These are phyloP conservation scores for Corniculantispora saksenae DNA, from an alignment of 2,329 filamentous ascomycete genomes.

Conservation along the genomic window DNA sequence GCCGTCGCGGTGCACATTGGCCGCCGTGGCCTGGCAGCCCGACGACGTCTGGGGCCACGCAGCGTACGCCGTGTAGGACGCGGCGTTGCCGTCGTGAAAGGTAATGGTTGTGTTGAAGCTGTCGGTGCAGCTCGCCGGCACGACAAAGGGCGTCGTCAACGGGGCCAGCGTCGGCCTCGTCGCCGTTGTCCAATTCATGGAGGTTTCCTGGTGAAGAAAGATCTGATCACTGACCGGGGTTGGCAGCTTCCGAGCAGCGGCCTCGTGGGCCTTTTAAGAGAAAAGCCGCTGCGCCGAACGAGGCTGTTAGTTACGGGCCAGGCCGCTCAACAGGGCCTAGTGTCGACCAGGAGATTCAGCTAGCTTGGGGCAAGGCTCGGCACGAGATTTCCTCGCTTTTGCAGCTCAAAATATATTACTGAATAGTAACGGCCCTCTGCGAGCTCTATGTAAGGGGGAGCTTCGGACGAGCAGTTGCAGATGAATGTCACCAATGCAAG, in stretches of 20 bases:
- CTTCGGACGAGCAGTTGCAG: no score
- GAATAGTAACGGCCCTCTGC: no score
- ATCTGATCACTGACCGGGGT: not conserved
- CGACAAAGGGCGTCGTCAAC: constrained; percentile 4
- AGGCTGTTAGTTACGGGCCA: not conserved
- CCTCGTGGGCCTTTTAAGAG: not conserved
- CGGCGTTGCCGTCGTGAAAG: not conserved
- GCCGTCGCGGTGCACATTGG: constrained; percentile 8
- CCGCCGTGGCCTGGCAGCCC: not conserved
- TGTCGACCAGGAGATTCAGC: not conserved
- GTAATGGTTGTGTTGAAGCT: constrained; percentile 4
- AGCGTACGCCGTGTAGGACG: not conserved
- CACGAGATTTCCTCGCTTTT: not conserved
- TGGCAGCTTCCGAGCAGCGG: not conserved
- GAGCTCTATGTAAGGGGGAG: no score
- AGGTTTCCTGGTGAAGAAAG: not conserved
- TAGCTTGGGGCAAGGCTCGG: not conserved
- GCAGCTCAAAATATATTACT: no score
- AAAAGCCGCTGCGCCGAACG: not conserved
- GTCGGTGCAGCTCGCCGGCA: constrained; percentile 9
- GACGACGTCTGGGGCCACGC: not conserved
- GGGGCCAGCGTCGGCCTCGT: not conserved
- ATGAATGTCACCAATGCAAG: no score
- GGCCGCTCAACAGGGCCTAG: not conserved
- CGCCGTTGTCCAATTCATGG: constrained; percentile 9